These are phyloP conservation scores for Penicillium macrosclerotiorum DNA, from an alignment of 495 filamentous ascomycete genomes.

Conservation along the genomic window DNA sequence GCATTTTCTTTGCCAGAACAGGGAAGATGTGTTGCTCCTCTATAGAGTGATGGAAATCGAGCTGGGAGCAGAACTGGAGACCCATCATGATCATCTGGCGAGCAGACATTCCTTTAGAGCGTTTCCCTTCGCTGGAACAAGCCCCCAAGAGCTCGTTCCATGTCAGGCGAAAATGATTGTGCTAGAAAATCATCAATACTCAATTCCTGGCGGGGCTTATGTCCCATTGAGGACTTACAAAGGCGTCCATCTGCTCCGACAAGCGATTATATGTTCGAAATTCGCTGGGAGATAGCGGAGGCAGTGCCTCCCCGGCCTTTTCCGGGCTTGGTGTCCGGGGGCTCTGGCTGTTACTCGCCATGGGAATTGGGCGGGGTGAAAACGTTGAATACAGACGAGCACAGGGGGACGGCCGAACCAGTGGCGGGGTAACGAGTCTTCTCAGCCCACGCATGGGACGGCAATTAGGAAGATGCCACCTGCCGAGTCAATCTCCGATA, in stretches of 20 bases:
- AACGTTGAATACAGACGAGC: slow-evolving; percentile 2
- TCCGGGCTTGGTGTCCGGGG: neutral
- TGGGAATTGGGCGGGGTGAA: neutral
- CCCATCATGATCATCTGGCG: slow-evolving; percentile 63
- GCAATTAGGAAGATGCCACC: slow-evolving; percentile 12
- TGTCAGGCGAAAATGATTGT: slow-evolving; percentile 71
- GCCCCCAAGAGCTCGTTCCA: slow-evolving; percentile 70
- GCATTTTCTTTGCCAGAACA: slow-evolving; percentile 73
- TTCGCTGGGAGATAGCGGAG: slow-evolving; percentile 52
- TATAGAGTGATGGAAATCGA: slow-evolving; percentile 77
- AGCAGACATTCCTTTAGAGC: slow-evolving; percentile 57
- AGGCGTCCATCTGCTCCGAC: slow-evolving; percentile 75
- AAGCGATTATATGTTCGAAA: slow-evolving; percentile 68
- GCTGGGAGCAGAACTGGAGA: slow-evolving; percentile 62
- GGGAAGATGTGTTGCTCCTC: slow-evolving; percentile 86
- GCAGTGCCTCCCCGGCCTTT: slow-evolving; percentile 7
- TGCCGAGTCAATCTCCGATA: slow-evolving; percentile 10
- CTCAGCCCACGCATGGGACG: slow-evolving; percentile 19
- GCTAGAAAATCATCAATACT: slow-evolving; percentile 39
- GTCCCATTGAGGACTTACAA: slow-evolving; percentile 45
- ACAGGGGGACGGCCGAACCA: slow-evolving; percentile 3
- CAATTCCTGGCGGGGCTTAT: neutral
- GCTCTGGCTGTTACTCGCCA: slow-evolving; percentile 7
- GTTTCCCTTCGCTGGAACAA: slow-evolving; percentile 51
- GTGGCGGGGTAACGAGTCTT: slow-evolving; percentile 5